Evolutionary conservation across 805 yeast species (phyloP).

Genomic region (Wickerhamiella galacta): DNA sequence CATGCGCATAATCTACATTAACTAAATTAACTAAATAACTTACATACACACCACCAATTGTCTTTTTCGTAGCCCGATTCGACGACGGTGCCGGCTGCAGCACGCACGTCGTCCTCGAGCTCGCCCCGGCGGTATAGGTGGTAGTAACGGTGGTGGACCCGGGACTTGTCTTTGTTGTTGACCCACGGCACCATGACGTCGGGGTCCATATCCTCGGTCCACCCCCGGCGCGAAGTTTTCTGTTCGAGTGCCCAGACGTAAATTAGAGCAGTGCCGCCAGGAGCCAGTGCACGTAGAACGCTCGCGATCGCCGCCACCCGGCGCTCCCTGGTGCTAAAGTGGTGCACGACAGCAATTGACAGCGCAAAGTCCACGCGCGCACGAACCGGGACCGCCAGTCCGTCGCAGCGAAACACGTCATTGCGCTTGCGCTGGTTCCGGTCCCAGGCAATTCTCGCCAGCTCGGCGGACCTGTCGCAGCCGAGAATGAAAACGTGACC

Average conservation of each 20-base stretch:
- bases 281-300: constrained; percentile 40
- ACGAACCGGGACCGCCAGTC: constrained; percentile 45
- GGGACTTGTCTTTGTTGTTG: constrained; percentile 30
- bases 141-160: constrained; percentile 67
- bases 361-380: constrained; percentile 66
- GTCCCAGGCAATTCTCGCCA: constrained; percentile 29
- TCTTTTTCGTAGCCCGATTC: constrained; percentile 79
- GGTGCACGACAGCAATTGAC: constrained; percentile 90
- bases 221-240: constrained; percentile 72
- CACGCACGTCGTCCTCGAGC: constrained; percentile 45
- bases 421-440: constrained; percentile 40
- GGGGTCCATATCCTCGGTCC: constrained; percentile 79
- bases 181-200: constrained; percentile 97
- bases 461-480: constrained; percentile 25
- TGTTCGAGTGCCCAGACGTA: constrained; percentile 98
- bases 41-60: constrained; percentile 58
- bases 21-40: too few species aligned
- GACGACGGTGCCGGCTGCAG: constrained; percentile 55
- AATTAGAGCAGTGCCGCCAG: constrained; percentile 54
- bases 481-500: constrained; percentile 55
- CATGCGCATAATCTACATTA: too few species aligned
- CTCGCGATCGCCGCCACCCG: constrained; percentile 59
- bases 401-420: constrained; percentile 70
- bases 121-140: constrained; percentile 81
- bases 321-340: constrained; percentile 72